Conservation (phyloP, 208 protist species). For the Acanthamoeba triangularis region DNA sequence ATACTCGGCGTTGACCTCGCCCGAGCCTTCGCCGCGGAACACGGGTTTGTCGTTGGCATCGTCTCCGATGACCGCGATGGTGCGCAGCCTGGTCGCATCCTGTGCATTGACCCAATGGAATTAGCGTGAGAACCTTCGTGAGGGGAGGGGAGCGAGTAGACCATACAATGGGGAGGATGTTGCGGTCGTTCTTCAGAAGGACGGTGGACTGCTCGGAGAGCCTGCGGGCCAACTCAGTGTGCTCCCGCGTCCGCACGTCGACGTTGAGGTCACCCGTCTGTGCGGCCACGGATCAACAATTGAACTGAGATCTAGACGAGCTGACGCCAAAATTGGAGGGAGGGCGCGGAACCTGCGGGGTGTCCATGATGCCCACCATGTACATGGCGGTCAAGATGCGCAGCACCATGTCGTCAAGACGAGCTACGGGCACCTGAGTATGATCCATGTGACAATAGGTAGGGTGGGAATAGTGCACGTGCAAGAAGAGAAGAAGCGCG, state of each 20-base stretch:
- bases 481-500: too few relatives aligned
- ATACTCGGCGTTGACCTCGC: conserved; percentile 38
- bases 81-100: conserved; percentile 76
- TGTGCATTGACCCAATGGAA: too few relatives aligned
- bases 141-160: too few relatives aligned
- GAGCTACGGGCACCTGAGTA: not conserved
- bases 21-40: conserved; percentile 65
- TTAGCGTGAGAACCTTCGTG: too few relatives aligned
- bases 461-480: too few relatives aligned
- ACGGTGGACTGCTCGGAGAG: conserved; percentile 85
- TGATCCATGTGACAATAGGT: too few relatives aligned
- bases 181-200: conserved; percentile 89
- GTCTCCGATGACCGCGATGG: conserved; percentile 83
- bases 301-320: too few relatives aligned
- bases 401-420: conserved; percentile 85
- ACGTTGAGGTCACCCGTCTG: conserved; percentile 25
- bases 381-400: conserved; percentile 82
- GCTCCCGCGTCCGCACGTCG: conserved; percentile 81
- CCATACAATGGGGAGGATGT: conserved; percentile 35
- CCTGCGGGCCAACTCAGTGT: conserved; percentile 84
- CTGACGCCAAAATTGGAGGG: too few relatives aligned
- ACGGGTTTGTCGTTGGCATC: conserved; percentile 38
- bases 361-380: conserved; percentile 85
- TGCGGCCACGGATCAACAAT: too few relatives aligned
- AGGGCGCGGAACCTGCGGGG: not conserved